Evolutionary conservation across 2,329 filamentous ascomycete genomes (phyloP).

Genomic region (Aspergillus persii): DNA sequence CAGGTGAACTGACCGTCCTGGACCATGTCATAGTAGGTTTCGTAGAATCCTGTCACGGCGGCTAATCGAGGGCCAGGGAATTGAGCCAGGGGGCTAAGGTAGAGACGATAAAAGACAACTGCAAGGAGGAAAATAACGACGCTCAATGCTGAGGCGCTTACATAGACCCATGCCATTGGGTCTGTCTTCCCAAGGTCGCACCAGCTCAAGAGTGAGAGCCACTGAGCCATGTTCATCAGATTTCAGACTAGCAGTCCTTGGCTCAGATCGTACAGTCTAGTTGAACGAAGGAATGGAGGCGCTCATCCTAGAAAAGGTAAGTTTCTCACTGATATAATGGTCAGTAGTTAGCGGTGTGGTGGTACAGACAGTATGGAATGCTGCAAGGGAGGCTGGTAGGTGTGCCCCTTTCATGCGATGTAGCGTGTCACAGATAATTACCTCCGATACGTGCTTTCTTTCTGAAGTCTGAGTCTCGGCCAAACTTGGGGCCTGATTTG

Average conservation of each 20-base stretch:
- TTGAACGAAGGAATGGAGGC: neutral
- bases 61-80: constrained; percentile 4
- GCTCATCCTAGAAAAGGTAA: neutral
- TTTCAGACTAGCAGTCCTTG: neutral
- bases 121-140: neutral
- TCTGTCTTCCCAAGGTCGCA: neutral
- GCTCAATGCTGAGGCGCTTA: neutral
- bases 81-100: constrained; percentile 3
- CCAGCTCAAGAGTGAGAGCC: neutral
- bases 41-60: constrained; percentile 5
- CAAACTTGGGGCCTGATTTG: too few relatives aligned
- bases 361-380: too few relatives aligned
- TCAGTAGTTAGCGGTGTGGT: too few relatives aligned
- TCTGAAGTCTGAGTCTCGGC: too few relatives aligned
- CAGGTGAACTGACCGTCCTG: constrained; percentile 4
- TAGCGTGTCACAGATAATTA: too few relatives aligned
- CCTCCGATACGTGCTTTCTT: too few relatives aligned
- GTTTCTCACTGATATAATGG: neutral
- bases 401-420: too few relatives aligned
- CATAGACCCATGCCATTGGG: neutral
- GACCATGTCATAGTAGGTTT: constrained; percentile 1
- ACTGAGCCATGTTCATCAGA: neutral
- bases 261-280: too few relatives aligned
- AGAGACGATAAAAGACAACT: neutral
- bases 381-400: too few relatives aligned